Conservation (phyloP, 768 basidiomycete genomes). For the Floccularia luteovirens region DNA sequence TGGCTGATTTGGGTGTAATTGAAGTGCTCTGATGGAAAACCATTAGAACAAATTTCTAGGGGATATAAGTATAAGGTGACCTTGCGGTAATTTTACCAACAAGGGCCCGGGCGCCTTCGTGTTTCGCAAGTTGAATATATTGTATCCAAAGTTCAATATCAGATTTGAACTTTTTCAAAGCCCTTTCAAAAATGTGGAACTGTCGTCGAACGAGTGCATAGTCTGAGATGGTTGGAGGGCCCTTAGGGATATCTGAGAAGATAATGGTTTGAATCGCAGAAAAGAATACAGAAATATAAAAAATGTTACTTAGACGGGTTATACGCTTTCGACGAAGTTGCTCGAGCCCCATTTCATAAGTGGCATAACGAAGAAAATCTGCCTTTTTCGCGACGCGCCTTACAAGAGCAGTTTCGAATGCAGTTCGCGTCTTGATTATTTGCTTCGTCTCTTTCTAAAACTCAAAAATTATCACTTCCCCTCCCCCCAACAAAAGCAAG, state of each 20-base stretch:
- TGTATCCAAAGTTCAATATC: constrained; percentile 87
- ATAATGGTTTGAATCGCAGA: constrained; percentile 1
- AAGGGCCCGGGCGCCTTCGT: constrained; percentile 69
- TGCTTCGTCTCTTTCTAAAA: constrained; percentile 70
- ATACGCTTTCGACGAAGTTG: constrained; percentile 69
- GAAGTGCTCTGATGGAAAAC: constrained; percentile 55
- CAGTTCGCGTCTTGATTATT: constrained; percentile 79
- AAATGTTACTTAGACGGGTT: constrained; percentile 55
- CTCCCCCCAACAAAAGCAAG: not conserved
- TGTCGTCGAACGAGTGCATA: constrained; percentile 81
- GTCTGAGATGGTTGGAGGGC: constrained; percentile 66
- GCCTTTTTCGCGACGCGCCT: constrained; percentile 78
- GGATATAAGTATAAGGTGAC: constrained; percentile 27
- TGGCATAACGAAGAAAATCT: constrained; percentile 87
- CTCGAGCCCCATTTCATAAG: constrained; percentile 88
- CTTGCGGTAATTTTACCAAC: constrained; percentile 79
- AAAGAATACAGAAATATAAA: constrained; percentile 1
- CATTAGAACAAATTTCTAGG: constrained; percentile 6
- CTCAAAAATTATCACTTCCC: constrained; percentile 9
- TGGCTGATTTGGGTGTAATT: constrained; percentile 76
- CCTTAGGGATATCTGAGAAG: constrained; percentile 28
- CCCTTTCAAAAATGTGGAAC: constrained; percentile 88
- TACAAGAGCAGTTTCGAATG: constrained; percentile 77
- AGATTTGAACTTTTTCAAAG: constrained; percentile 79
- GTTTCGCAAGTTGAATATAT: constrained; percentile 80